These are phyloP conservation scores for Clohesyomyces aquaticus DNA, from an alignment of 495 filamentous ascomycete genomes.

Conservation along the genomic window DNA sequence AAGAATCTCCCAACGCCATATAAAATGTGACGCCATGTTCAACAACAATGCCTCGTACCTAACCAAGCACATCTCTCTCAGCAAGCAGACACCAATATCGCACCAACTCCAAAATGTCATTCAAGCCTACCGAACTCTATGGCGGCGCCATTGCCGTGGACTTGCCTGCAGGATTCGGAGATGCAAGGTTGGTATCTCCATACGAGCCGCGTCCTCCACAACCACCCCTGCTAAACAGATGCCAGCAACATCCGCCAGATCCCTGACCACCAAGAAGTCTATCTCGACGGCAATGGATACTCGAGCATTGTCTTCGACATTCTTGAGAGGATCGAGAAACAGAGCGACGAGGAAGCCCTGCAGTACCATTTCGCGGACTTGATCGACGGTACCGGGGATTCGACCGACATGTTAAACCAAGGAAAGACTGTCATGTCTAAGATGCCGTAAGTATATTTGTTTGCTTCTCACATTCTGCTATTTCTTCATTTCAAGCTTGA, in stretches of 20 bases:
- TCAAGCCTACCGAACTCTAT: slow-evolving; percentile 67
- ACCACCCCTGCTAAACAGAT: slow-evolving; percentile 19
- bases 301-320: slow-evolving; percentile 88
- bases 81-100: too few relatives aligned
- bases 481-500: slow-evolving; percentile 29
- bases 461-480: slow-evolving; percentile 43
- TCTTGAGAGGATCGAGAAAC: slow-evolving; percentile 68
- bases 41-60: background rate
- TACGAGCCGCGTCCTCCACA: slow-evolving; percentile 3
- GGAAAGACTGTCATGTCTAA: slow-evolving; percentile 45
- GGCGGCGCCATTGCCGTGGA: slow-evolving; percentile 78
- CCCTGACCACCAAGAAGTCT: slow-evolving; percentile 94
- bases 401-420: slow-evolving; percentile 56
- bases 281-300: slow-evolving; percentile 75
- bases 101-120: slow-evolving; percentile 52
- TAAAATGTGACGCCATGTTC: slow-evolving; percentile 16
- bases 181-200: slow-evolving; percentile 69
- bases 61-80: background rate
- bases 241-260: slow-evolving; percentile 79
- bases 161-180: slow-evolving; percentile 72
- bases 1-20: slow-evolving; percentile 10
- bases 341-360: slow-evolving; percentile 67
- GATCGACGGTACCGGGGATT: slow-evolving; percentile 47
- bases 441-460: slow-evolving; percentile 45
- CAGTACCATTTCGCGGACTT: slow-evolving; percentile 80